Percentiles rank a stretch among this genome's conserved stretches.
These are phyloP conservation scores for Diaporthe aspalathi DNA, from an alignment of 2,329 filamentous ascomycete species.

Conservation along the genomic window DNA sequence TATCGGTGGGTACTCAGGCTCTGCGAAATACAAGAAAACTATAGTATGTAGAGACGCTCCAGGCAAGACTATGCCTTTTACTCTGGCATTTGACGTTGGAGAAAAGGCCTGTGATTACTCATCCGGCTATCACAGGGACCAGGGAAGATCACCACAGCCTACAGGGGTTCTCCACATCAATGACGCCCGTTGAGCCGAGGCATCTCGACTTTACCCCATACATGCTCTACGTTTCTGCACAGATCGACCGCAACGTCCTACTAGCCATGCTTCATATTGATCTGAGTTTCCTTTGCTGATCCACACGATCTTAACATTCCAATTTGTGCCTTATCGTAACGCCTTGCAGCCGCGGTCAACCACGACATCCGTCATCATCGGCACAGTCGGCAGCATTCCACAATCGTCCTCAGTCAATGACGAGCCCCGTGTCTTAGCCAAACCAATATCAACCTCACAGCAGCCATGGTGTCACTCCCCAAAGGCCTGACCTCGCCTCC, in stretches of 20 bases:
- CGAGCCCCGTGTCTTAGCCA: background rate
- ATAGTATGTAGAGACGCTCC: too few species aligned
- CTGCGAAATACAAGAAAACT: too few species aligned
- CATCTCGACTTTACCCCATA: too few species aligned
- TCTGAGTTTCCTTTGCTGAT: too few species aligned
- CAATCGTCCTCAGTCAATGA: background rate
- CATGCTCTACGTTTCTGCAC: too few species aligned
- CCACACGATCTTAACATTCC: background rate
- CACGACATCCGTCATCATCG: too few species aligned
- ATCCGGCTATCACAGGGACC: background rate
- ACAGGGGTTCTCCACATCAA: constrained; percentile 27
- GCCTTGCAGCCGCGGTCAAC: too few species aligned
- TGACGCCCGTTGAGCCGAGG: constrained; percentile 2
- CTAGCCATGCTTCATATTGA: background rate
- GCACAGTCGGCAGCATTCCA: too few species aligned
- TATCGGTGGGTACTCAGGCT: too few species aligned
- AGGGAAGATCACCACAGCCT: background rate
- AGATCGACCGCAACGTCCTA: too few species aligned
- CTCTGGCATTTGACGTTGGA: constrained; percentile 16
- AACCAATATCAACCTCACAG: background rate
- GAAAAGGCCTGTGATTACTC: background rate
- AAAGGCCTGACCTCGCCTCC: constrained; percentile 49
- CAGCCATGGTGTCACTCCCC: constrained; percentile 32
- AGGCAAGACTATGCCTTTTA: too few species aligned
- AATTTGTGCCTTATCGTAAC: too few species aligned